A percentile compares a stretch with the other conserved stretches of the same genome.
These are phyloP conservation scores for Geranomyces michiganensis DNA, from an alignment of 192 early-diverging fungal genomes.

Conservation along the genomic window DNA sequence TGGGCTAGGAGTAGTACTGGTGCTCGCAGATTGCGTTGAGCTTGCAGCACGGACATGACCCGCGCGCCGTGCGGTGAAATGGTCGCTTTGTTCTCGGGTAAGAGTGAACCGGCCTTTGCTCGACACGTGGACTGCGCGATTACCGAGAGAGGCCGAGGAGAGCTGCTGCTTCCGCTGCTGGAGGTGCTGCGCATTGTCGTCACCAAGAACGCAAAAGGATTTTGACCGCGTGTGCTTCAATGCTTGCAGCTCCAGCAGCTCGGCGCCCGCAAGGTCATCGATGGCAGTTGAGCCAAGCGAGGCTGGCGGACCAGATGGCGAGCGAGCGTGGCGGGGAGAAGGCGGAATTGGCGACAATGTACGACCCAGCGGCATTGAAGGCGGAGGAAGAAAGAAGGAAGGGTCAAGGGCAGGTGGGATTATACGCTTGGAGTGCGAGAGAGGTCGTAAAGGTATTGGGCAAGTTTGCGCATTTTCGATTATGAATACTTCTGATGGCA, in stretches of 20 bases:
- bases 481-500: too few relatives aligned
- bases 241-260: background rate
- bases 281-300: background rate
- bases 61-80: slow-evolving; percentile 23
- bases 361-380: background rate
- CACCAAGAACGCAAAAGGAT: background rate
- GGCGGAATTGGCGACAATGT: background rate
- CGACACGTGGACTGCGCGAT: slow-evolving; percentile 21
- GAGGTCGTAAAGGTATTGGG: background rate
- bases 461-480: background rate
- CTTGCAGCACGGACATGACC: background rate
- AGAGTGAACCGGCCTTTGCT: slow-evolving; percentile 32
- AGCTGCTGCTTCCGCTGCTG: background rate
- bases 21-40: background rate
- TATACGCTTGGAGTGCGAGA: background rate
- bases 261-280: background rate
- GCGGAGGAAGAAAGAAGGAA: background rate
- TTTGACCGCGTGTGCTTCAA: background rate
- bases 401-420: background rate
- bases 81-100: slow-evolving; percentile 25
- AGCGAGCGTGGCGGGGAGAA: background rate
- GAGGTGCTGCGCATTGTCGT: background rate
- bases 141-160: background rate
- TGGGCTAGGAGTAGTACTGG: slow-evolving; percentile 3
- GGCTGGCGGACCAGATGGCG: slow-evolving; percentile 1